A percentile compares a stretch with the other conserved stretches of the same genome.
phyloP scores from a whole-genome alignment of 2,329 filamentous ascomycete genomes.

The Penicillium paneum region DNA sequence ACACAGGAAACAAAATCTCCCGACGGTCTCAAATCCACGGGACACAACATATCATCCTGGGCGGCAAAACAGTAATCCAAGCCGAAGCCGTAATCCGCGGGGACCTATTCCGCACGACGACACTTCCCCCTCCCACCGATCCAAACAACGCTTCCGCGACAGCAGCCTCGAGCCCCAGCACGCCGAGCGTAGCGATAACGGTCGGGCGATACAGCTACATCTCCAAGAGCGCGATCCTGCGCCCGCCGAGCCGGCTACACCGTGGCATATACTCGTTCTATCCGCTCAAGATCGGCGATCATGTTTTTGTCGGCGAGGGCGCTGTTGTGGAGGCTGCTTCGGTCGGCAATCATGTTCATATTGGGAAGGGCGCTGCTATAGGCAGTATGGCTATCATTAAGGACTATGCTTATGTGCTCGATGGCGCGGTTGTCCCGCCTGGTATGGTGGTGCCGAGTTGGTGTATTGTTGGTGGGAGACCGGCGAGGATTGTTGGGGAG shows the following conservation, averaged over 20 bases:
- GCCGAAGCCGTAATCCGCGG: conserved; percentile 91
- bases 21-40: conserved; percentile 88
- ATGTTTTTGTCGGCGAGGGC: conserved; percentile 79
- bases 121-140: conserved; percentile 22
- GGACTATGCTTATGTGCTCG: conserved; percentile 84
- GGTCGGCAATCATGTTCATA: conserved; percentile 80
- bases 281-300: conserved; percentile 88
- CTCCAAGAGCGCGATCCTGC: conserved; percentile 70
- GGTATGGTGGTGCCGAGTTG: conserved; percentile 93
- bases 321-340: conserved; percentile 78
- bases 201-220: conserved; percentile 93
- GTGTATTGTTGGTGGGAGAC: conserved; percentile 80
- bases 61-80: conserved; percentile 93
- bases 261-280: conserved; percentile 65
- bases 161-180: conserved; percentile 30
- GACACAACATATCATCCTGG: conserved; percentile 96
- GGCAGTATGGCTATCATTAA: conserved; percentile 89
- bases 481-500: conserved; percentile 77
- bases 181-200: conserved; percentile 59
- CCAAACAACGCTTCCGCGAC: conserved; percentile 36
- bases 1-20: conserved; percentile 97
- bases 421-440: conserved; percentile 76
- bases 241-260: conserved; percentile 78
- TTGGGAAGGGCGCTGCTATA: conserved; percentile 73
- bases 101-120: conserved; percentile 64